These are phyloP conservation scores for Pseudocercospora vitis DNA, from an alignment of 2,329 filamentous ascomycete species.

Conservation along the genomic window DNA sequence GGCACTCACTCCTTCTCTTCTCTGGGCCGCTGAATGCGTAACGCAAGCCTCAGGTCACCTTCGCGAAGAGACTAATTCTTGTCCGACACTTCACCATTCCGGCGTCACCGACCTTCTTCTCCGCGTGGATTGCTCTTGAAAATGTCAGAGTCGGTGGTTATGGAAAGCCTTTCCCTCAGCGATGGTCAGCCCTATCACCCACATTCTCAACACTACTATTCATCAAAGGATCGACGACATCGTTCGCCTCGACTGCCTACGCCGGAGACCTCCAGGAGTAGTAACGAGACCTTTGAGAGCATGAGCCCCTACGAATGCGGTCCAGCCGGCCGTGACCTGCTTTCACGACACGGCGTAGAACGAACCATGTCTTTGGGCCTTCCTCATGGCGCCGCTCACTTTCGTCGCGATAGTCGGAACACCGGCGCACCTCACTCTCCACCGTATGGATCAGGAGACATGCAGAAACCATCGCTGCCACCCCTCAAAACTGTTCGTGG, in stretches of 20 bases:
- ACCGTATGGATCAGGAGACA: constrained; percentile 31
- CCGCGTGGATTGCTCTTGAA: neutral
- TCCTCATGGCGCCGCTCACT: constrained; percentile 14
- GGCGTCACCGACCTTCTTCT: neutral
- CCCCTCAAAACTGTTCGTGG: constrained; percentile 37
- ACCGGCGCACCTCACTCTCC: constrained; percentile 32
- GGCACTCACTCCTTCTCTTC: constrained; percentile 19
- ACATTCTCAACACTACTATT: constrained; percentile 12
- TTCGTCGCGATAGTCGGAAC: constrained; percentile 28
- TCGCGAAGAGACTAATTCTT: constrained; percentile 5
- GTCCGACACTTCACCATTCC: constrained; percentile 5
- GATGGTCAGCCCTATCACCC: constrained; percentile 23
- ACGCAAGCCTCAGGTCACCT: constrained; percentile 15
- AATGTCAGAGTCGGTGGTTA: constrained; percentile 13
- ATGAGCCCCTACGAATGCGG: constrained; percentile 21
- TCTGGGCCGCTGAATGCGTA: constrained; percentile 17
- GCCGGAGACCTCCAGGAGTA: constrained; percentile 34
- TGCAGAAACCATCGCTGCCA: constrained; percentile 36
- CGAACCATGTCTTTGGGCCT: constrained; percentile 14
- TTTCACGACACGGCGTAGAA: constrained; percentile 7
- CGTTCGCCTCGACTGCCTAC: constrained; percentile 36
- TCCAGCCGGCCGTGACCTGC: constrained; percentile 15
- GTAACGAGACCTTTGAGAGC: constrained; percentile 31
- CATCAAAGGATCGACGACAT: constrained; percentile 20
- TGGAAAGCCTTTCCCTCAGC: constrained; percentile 27